These are phyloP conservation scores for Diplodia seriata DNA, from an alignment of 2,329 filamentous ascomycete species.

Conservation along the genomic window DNA sequence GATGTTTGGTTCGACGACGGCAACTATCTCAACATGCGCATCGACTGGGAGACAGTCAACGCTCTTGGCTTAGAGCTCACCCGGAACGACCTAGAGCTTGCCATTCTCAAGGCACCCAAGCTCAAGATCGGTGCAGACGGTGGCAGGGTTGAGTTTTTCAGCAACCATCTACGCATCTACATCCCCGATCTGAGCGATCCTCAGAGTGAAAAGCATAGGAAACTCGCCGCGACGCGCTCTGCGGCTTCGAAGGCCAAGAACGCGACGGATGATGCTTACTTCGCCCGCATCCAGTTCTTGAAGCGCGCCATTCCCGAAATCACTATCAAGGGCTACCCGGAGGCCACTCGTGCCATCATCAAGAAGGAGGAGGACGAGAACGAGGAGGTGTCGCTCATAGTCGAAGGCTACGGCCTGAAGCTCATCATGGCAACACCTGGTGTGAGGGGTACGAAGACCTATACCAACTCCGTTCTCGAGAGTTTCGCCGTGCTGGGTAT, in stretches of 20 bases:
- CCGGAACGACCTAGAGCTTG: constrained; percentile 73
- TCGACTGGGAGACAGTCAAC: constrained; percentile 79
- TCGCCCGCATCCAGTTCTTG: constrained; percentile 82
- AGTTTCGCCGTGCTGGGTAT: constrained; percentile 87
- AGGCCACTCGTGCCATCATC: constrained; percentile 86
- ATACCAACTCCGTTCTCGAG: constrained; percentile 90
- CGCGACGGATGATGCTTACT: constrained; percentile 65
- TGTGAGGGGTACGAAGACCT: constrained; percentile 76
- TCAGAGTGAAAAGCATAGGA: constrained; percentile 36
- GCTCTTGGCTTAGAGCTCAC: constrained; percentile 83
- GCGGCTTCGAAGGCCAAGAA: constrained; percentile 33
- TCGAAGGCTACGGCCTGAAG: constrained; percentile 91
- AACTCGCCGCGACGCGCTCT: constrained; percentile 39
- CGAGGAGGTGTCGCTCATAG: constrained; percentile 65
- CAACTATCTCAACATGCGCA: constrained; percentile 78
- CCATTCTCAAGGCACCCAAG: constrained; percentile 82
- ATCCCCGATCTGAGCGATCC: constrained; percentile 59
- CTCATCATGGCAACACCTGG: constrained; percentile 94
- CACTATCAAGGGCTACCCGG: constrained; percentile 88
- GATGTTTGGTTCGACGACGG: constrained; percentile 84
- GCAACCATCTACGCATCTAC: constrained; percentile 71
- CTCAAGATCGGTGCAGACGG: constrained; percentile 75
- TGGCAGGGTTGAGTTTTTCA: constrained; percentile 55
- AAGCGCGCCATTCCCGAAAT: constrained; percentile 82
- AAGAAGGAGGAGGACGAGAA: constrained; percentile 76